Conservation (phyloP, 179 eudicot species). For the Spergularia azorica region DNA sequence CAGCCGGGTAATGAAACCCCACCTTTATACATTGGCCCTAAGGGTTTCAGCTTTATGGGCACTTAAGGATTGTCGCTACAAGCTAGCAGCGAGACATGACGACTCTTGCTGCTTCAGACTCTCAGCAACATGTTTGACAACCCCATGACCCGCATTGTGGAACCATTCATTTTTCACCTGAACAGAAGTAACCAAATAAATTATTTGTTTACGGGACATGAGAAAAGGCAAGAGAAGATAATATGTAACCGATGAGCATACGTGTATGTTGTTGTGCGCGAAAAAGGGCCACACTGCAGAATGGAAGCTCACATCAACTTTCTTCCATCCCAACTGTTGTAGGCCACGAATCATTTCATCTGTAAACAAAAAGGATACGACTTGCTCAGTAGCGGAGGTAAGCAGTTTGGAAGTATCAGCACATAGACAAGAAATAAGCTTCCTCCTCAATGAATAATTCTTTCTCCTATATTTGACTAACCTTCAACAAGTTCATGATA, state of each 20-base stretch:
- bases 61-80: constrained; percentile 37
- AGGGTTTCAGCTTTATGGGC: background rate
- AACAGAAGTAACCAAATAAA: constrained; percentile 10
- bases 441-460: background rate
- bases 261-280: constrained; percentile 97
- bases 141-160: constrained; percentile 94
- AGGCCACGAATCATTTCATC: constrained; percentile 97
- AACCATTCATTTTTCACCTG: constrained; percentile 98
- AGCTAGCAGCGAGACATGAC: constrained; percentile 56
- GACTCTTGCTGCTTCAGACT: constrained; percentile 75
- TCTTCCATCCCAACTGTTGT: constrained; percentile 88
- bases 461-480: constrained; percentile 22
- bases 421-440: background rate
- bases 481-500: constrained; percentile 98
- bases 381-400: background rate
- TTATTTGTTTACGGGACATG: background rate
- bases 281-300: constrained; percentile 94
- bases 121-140: constrained; percentile 92
- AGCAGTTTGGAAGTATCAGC: constrained; percentile 1
- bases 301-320: constrained; percentile 98
- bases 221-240: background rate
- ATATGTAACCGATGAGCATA: constrained; percentile 30
- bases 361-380: constrained; percentile 33
- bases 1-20: background rate
- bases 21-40: background rate